These are phyloP conservation scores for Ustilago sp. DNA, from an alignment of 1,284 basidiomycete genomes.

Conservation along the genomic window DNA sequence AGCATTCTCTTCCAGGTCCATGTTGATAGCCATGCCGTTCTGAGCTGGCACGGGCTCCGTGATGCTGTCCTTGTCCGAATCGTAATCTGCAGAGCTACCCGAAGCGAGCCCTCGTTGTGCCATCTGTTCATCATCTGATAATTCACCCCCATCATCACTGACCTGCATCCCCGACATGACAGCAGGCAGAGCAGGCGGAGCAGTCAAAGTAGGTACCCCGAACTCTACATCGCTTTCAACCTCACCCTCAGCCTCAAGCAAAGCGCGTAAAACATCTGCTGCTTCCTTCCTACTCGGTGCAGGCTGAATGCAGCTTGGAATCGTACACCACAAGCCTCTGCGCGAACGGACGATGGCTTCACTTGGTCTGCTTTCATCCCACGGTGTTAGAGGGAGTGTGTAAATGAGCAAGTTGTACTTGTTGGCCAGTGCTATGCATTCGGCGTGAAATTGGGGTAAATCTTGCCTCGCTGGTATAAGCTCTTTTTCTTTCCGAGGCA, in stretches of 20 bases:
- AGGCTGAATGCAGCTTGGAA: conserved; percentile 19
- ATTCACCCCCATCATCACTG: not conserved
- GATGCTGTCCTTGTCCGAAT: not conserved
- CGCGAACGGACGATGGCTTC: not conserved
- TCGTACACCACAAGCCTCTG: not conserved
- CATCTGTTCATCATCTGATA: not conserved
- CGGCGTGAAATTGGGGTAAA: conserved; percentile 8
- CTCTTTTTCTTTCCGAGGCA: not conserved
- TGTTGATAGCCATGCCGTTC: conserved; percentile 5
- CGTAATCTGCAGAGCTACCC: not conserved
- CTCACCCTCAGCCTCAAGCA: not conserved
- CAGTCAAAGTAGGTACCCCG: not conserved
- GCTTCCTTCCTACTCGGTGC: conserved; percentile 10
- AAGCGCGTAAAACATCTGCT: conserved; percentile 7
- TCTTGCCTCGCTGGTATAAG: not conserved
- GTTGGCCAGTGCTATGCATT: conserved; percentile 19
- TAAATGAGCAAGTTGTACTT: conserved; percentile 24
- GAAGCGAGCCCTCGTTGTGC: not conserved
- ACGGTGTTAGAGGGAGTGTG: conserved; percentile 13
- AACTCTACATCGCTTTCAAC: not conserved
- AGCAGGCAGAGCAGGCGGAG: not conserved
- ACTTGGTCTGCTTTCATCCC: conserved; percentile 4
- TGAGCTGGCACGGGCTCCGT: not conserved
- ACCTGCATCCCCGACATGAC: accelerated
- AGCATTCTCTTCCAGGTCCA: not conserved